These are phyloP conservation scores for Alternaria arborescens DNA, from an alignment of 2,329 filamentous ascomycete species.

Conservation along the genomic window DNA sequence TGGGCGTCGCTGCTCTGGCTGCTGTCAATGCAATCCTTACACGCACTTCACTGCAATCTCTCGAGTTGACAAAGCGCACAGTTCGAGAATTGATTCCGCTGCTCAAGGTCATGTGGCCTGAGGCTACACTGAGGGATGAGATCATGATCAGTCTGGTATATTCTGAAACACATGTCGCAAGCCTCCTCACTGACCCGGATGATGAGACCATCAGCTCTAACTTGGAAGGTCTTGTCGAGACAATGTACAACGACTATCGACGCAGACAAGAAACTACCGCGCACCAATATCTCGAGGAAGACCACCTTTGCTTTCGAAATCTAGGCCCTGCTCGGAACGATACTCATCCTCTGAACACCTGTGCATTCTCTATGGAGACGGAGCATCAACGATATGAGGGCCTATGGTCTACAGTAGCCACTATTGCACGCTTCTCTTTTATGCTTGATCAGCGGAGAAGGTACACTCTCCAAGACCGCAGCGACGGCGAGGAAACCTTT, in stretches of 20 bases:
- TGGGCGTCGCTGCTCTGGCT: conserved; percentile 75
- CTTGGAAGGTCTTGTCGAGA: conserved; percentile 73
- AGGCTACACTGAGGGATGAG: conserved; percentile 70
- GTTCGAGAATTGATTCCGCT: conserved; percentile 72
- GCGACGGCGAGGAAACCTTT: conserved; percentile 29
- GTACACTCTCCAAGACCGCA: conserved; percentile 23
- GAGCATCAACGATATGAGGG: conserved; percentile 41
- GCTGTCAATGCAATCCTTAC: conserved; percentile 76
- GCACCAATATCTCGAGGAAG: conserved; percentile 69
- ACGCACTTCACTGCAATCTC: conserved; percentile 72
- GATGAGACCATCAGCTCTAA: conserved; percentile 41
- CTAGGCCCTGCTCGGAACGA: conserved; percentile 47
- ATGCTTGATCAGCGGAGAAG: conserved; percentile 44
- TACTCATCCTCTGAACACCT: conserved; percentile 39
- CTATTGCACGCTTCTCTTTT: conserved; percentile 52
- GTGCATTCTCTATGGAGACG: conserved; percentile 47
- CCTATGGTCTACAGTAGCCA: conserved; percentile 50
- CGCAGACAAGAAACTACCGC: conserved; percentile 66
- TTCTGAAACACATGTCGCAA: conserved; percentile 56
- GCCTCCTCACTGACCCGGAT: conserved; percentile 37
- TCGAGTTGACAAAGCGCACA: conserved; percentile 67
- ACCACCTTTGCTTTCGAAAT: conserved; percentile 68
- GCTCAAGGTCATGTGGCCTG: conserved; percentile 78
- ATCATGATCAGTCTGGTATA: conserved; percentile 76
- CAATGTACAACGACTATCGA: conserved; percentile 80